phyloP scores from a whole-genome alignment of 371 early-diverging fungal genomes.

The Rhizopus stolonifer region DNA sequence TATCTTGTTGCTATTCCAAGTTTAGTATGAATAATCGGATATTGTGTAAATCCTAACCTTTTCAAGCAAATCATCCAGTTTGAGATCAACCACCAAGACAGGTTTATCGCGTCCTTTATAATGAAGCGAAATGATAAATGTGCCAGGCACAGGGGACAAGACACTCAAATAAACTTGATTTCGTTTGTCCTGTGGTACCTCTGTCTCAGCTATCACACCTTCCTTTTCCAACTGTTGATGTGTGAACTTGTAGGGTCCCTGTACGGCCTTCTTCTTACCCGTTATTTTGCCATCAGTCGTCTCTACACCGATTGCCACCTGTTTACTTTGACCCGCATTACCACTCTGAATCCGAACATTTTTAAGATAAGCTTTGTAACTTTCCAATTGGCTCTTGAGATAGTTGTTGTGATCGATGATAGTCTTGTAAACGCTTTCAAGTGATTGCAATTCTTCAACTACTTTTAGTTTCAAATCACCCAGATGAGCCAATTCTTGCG shows the following conservation, averaged over 20 bases:
- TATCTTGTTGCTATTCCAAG: constrained; percentile 75
- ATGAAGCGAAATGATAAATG: constrained; percentile 80
- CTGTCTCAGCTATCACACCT: constrained; percentile 86
- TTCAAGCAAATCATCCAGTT: constrained; percentile 89
- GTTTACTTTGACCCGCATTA: constrained; percentile 33
- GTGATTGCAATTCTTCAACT: constrained; percentile 65
- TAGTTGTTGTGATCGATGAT: constrained; percentile 90
- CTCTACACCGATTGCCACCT: constrained; percentile 53
- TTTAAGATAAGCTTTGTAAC: constrained; percentile 86
- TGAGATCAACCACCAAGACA: constrained; percentile 90
- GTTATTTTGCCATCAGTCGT: constrained; percentile 28
- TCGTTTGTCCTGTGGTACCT: constrained; percentile 85
- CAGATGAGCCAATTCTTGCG: constrained; percentile 78
- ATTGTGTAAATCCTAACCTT: constrained; percentile 31
- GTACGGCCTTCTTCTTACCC: constrained; percentile 24
- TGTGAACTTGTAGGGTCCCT: constrained; percentile 74
- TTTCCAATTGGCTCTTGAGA: constrained; percentile 77
- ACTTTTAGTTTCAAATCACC: constrained; percentile 82
- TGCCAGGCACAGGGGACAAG: constrained; percentile 80
- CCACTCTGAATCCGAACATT: constrained; percentile 82
- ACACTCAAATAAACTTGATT: constrained; percentile 84
- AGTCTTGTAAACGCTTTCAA: constrained; percentile 81
- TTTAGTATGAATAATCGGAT: too few relatives aligned
- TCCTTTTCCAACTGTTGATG: constrained; percentile 83
- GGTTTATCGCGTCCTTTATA: constrained; percentile 88